These are phyloP conservation scores for Nothophoma quercina DNA, from an alignment of 2,329 filamentous ascomycete genomes.

Conservation along the genomic window DNA sequence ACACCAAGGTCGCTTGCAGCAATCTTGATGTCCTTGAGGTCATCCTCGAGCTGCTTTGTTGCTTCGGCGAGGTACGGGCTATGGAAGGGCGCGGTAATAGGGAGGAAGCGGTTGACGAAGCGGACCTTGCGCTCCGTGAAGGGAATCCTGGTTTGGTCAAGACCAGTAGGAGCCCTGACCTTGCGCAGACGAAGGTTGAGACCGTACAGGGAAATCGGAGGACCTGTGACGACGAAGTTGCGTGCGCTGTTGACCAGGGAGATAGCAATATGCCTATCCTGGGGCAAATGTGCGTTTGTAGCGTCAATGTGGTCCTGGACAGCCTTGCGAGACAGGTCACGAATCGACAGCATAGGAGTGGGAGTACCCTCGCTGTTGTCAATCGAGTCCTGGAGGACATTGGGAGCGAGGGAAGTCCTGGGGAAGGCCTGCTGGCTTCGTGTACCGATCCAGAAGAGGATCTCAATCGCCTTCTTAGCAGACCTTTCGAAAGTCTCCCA, in stretches of 20 bases:
- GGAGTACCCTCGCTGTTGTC: slow-evolving; percentile 95
- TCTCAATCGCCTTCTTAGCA: slow-evolving; percentile 80
- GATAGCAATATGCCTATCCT: slow-evolving; percentile 91
- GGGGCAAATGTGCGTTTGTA: slow-evolving; percentile 93
- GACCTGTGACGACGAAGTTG: slow-evolving; percentile 95
- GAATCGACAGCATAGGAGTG: slow-evolving; percentile 97
- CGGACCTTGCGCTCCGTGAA: slow-evolving; percentile 95
- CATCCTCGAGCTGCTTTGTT: slow-evolving; percentile 81
- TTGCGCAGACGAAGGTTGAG: slow-evolving; percentile 94
- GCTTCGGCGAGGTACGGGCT: slow-evolving; percentile 90
- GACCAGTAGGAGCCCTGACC: slow-evolving; percentile 95
- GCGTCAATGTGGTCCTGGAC: slow-evolving; percentile 97
- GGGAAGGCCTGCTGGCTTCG: slow-evolving; percentile 98
- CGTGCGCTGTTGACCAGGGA: slow-evolving; percentile 96
- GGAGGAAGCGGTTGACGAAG: slow-evolving; percentile 95
- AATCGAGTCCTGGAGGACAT: slow-evolving; percentile 88
- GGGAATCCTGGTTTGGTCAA: slow-evolving; percentile 93
- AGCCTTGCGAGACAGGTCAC: slow-evolving; percentile 84
- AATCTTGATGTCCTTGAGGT: slow-evolving; percentile 83
- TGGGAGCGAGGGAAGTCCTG: slow-evolving; percentile 89
- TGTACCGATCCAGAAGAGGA: slow-evolving; percentile 98
- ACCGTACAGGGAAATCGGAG: slow-evolving; percentile 94
- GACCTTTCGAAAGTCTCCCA: slow-evolving; percentile 92
- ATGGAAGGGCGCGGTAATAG: slow-evolving; percentile 98
- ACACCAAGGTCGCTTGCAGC: slow-evolving; percentile 77